Conservation (phyloP, 805 yeast species). For the Grigorovia jiainica region DNA sequence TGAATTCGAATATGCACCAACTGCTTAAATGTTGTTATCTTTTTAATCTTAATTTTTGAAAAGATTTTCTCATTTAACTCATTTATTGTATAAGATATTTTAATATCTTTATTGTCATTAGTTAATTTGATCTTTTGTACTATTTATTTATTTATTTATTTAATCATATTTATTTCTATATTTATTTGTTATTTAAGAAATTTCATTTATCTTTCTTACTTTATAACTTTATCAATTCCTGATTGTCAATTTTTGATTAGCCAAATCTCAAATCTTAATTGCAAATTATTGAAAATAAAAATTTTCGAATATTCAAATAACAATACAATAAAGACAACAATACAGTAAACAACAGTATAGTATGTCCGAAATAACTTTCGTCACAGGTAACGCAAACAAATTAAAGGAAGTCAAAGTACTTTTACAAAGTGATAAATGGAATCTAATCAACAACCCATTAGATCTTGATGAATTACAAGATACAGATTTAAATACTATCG, state of each 20-base stretch:
- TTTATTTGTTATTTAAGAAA: not conserved
- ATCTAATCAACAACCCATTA: constrained; percentile 50
- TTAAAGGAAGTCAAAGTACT: constrained; percentile 76
- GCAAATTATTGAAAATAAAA: no score
- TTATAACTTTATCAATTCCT: no score
- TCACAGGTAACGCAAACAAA: constrained; percentile 85
- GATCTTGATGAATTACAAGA: constrained; percentile 94
- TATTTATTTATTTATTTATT: not conserved
- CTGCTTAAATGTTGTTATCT: constrained; percentile 2
- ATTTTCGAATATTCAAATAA: no score
- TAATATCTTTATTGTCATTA: not conserved
- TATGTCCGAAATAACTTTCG: constrained; percentile 45
- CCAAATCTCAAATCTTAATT: not conserved
- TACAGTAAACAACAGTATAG: no score
- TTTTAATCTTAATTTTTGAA: not conserved
- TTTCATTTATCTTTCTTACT: not conserved
- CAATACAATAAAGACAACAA: not conserved
- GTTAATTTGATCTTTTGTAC: not conserved
- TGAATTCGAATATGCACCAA: constrained; percentile 62
- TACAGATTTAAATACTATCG: constrained; percentile 63
- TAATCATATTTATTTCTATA: not conserved
- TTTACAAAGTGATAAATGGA: constrained; percentile 30
- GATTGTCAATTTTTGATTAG: no score
- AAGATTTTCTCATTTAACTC: not conserved
- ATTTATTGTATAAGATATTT: not conserved